Conservation (phyloP, 495 filamentous ascomycete genomes). For the Xylona heveae region DNA sequence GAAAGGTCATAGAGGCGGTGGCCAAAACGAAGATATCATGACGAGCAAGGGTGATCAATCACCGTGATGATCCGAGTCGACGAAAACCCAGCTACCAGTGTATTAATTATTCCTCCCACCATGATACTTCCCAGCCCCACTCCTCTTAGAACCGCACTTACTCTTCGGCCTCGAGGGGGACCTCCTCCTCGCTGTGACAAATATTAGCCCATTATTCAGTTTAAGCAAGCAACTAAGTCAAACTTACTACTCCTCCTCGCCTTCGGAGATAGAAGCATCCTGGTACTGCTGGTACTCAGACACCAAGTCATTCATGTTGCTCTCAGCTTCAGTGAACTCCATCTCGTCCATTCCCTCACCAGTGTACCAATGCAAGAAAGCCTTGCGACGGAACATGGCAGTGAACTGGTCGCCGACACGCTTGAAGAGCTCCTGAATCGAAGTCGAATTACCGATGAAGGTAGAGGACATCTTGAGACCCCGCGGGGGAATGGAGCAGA, state of each 20-base stretch:
- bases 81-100: too few relatives aligned
- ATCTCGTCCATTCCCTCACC: conserved; percentile 99
- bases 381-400: conserved; percentile 99
- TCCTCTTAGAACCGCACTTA: too few relatives aligned
- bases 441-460: conserved; percentile 98
- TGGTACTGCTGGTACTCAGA: conserved; percentile 99
- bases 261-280: conserved; percentile 73
- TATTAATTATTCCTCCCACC: too few relatives aligned
- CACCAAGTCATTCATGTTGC: conserved; percentile 99
- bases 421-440: conserved; percentile 99
- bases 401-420: conserved; percentile 98
- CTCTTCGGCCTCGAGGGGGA: conserved; percentile 26
- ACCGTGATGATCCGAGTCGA: too few relatives aligned
- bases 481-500: conserved; percentile 96
- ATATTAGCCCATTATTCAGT: not conserved
- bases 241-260: conserved; percentile 43
- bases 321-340: conserved; percentile 99
- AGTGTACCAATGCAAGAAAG: conserved; percentile 99
- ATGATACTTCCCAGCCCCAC: too few relatives aligned
- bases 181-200: conserved; percentile 22
- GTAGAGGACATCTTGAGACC: conserved; percentile 99
- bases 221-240: not conserved
- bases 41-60: too few relatives aligned
- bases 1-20: too few relatives aligned
- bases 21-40: too few relatives aligned